Percentiles rank a stretch among this genome's conserved stretches.
Conservation (phyloP, 164 flowering plant species). For the Annona cherimola region DNA sequence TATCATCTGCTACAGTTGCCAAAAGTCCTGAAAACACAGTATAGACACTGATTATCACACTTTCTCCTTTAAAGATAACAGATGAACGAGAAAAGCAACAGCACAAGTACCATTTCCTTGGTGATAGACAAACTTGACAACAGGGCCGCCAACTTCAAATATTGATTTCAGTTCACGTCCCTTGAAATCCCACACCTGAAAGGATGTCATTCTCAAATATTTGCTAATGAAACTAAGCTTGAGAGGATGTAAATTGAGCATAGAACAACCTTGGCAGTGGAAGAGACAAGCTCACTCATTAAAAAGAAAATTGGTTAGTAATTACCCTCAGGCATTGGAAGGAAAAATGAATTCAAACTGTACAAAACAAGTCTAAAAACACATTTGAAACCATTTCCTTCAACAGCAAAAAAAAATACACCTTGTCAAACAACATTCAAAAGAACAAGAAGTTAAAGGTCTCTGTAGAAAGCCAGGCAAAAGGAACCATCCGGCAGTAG, state of each 20-base stretch:
- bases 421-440: too few relatives aligned
- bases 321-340: too few relatives aligned
- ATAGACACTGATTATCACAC: neutral
- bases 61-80: neutral
- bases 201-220: neutral
- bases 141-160: slow-evolving; percentile 69
- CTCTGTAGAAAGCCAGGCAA: too few relatives aligned
- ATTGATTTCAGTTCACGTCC: slow-evolving; percentile 62
- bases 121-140: slow-evolving; percentile 74
- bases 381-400: too few relatives aligned
- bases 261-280: neutral
- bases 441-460: too few relatives aligned
- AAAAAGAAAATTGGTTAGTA: too few relatives aligned
- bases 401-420: too few relatives aligned
- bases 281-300: neutral
- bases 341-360: too few relatives aligned
- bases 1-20: slow-evolving; percentile 85
- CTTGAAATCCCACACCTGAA: slow-evolving; percentile 95
- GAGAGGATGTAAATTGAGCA: neutral
- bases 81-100: neutral
- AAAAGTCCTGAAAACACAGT: slow-evolving; percentile 56
- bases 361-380: too few relatives aligned
- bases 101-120: slow-evolving; percentile 13
- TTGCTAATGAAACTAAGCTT: neutral
- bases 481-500: too few relatives aligned